phyloP scores from a whole-genome alignment of 2,329 filamentous ascomycete species.

The Aureobasidium sp. region DNA sequence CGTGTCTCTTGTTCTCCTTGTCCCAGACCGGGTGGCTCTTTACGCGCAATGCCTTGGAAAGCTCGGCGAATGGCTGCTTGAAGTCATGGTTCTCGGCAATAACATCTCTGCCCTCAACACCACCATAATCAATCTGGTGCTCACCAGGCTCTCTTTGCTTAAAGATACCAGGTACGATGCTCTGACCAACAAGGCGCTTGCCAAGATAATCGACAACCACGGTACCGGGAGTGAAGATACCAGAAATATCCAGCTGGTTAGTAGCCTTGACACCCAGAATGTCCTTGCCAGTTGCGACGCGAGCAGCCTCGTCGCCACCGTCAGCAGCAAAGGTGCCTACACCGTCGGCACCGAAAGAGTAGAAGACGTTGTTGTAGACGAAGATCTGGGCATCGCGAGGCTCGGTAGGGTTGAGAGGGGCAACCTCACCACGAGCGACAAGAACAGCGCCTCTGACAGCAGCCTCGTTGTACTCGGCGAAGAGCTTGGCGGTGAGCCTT shows the following conservation, averaged over 20 bases:
- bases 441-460: slow-evolving; percentile 86
- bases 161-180: slow-evolving; percentile 97
- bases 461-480: slow-evolving; percentile 95
- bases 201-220: slow-evolving; percentile 96
- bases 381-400: slow-evolving; percentile 91
- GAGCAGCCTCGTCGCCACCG: slow-evolving; percentile 91
- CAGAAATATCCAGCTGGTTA: slow-evolving; percentile 93
- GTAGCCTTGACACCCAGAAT: slow-evolving; percentile 89
- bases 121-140: slow-evolving; percentile 98
- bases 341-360: slow-evolving; percentile 94
- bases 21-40: slow-evolving; percentile 98
- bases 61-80: slow-evolving; percentile 73
- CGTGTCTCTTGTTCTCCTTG: slow-evolving; percentile 83
- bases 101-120: slow-evolving; percentile 92
- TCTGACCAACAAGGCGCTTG: slow-evolving; percentile 94
- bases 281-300: slow-evolving; percentile 94
- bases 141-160: slow-evolving; percentile 96
- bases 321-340: slow-evolving; percentile 96
- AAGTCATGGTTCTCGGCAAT: slow-evolving; percentile 88
- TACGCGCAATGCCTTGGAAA: slow-evolving; percentile 82
- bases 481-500: slow-evolving; percentile 87
- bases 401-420: slow-evolving; percentile 91
- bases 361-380: slow-evolving; percentile 99
- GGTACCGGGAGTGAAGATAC: slow-evolving; percentile 89
- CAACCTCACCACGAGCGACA: slow-evolving; percentile 86